Conservation (phyloP, 805 yeast species). For the Hanseniaspora guilliermondii region DNA sequence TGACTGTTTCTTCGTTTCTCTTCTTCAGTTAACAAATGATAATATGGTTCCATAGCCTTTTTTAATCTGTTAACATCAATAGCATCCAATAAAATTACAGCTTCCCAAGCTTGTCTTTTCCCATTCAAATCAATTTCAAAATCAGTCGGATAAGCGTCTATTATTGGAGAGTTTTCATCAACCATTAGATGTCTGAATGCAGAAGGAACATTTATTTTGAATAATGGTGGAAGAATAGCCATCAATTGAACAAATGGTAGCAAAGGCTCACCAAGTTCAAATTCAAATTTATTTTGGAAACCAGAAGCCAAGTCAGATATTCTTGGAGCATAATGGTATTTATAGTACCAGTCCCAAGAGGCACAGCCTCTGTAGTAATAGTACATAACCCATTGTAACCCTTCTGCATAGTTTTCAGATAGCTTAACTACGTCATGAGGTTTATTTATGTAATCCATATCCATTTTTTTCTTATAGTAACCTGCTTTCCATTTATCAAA, state of each 20-base stretch:
- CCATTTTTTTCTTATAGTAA: slow-evolving; percentile 75
- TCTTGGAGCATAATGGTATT: slow-evolving; percentile 86
- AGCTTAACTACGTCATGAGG: slow-evolving; percentile 47
- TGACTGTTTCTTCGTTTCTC: slow-evolving; percentile 63
- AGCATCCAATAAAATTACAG: slow-evolving; percentile 82
- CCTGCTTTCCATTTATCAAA: slow-evolving; percentile 71
- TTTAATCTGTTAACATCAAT: slow-evolving; percentile 72
- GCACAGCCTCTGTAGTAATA: slow-evolving; percentile 85
- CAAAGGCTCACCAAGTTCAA: slow-evolving; percentile 67
- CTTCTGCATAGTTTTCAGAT: slow-evolving; percentile 77
- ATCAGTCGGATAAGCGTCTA: slow-evolving; percentile 79
- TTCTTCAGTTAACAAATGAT: slow-evolving; percentile 48
- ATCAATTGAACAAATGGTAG: slow-evolving; percentile 89
- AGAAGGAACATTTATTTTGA: slow-evolving; percentile 63
- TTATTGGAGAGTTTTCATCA: slow-evolving; percentile 72
- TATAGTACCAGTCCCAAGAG: slow-evolving; percentile 93
- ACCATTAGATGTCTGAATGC: slow-evolving; percentile 73
- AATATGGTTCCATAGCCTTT: slow-evolving; percentile 58
- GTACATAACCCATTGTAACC: slow-evolving; percentile 90
- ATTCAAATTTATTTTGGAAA: slow-evolving; percentile 47
- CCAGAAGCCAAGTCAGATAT: slow-evolving; percentile 77
- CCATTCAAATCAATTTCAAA: slow-evolving; percentile 88
- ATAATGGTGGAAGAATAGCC: slow-evolving; percentile 95
- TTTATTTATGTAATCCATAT: slow-evolving; percentile 47
- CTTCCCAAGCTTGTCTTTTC: slow-evolving; percentile 94